phyloP scores from a whole-genome alignment of 129 eudicot genomes.

The Cynara cardunculus region DNA sequence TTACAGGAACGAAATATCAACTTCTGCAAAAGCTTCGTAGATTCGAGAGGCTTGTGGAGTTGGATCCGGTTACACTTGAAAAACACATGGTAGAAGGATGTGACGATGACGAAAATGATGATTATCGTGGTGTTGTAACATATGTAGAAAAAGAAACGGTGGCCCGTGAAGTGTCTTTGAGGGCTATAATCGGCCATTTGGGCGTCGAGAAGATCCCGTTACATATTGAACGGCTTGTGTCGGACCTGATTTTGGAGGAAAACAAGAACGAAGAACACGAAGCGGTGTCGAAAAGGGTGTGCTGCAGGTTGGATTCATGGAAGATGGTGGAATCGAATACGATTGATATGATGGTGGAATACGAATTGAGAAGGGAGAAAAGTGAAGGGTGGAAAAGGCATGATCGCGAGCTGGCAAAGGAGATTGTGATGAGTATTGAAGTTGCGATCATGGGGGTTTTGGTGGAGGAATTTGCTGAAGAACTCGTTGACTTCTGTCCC shows the following conservation, averaged over 20 bases:
- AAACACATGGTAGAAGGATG: slow-evolving; percentile 43
- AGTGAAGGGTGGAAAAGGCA: slow-evolving; percentile 41
- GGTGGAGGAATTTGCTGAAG: slow-evolving; percentile 50
- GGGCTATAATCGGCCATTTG: slow-evolving; percentile 15
- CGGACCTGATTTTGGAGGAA: slow-evolving; percentile 47
- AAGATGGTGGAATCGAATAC: slow-evolving; percentile 49
- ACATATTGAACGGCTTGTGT: slow-evolving; percentile 44
- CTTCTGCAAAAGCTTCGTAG: slow-evolving; percentile 55
- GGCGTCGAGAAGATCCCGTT: slow-evolving; percentile 28
- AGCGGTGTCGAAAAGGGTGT: slow-evolving; percentile 31
- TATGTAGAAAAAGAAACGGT: background rate
- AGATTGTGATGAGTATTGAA: slow-evolving; percentile 43
- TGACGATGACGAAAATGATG: slow-evolving; percentile 27
- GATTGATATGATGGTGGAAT: slow-evolving; percentile 65
- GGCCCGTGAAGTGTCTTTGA: background rate
- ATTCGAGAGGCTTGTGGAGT: slow-evolving; percentile 62
- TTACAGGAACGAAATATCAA: slow-evolving; percentile 55
- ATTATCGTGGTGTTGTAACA: slow-evolving; percentile 10
- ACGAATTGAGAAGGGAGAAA: slow-evolving; percentile 41
- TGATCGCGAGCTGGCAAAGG: slow-evolving; percentile 25
- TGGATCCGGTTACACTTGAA: slow-evolving; percentile 70
- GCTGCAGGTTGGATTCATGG: slow-evolving; percentile 54
- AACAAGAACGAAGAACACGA: slow-evolving; percentile 16
- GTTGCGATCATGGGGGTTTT: slow-evolving; percentile 33
- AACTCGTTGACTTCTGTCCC: background rate